Evolutionary conservation across 2,329 filamentous ascomycete species (phyloP), one percentile per base, ranked within the genome.

Genomic region (Ambrosiella beaveri): DNA sequence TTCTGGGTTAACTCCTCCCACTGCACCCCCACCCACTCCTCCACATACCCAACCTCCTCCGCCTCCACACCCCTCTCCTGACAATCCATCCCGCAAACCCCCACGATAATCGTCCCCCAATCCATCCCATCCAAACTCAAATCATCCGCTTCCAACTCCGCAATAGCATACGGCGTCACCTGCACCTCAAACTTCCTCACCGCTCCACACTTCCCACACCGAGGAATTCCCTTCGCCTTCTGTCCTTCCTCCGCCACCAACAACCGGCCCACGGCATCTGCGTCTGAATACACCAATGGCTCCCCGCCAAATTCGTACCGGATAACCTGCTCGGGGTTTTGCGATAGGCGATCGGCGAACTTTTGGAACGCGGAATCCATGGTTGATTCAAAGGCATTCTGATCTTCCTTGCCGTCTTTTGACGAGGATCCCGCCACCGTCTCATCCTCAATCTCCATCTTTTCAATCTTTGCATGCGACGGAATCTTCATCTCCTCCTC

Each of bases 1-100:
- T 63, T 62, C 65, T 71, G 74, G 38, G 67, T 68, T 62, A 81
- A 65, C 70, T 96, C 90, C 71, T 98, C 93, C 93, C 91, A 98
- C 70, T 98, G 93, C 63, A 97, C 93, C 6, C 91, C 93, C n/a
- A 80, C 82, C 91, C 93, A 98, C 71, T 98, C 93, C 73, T 97
- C 93, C 15, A 89, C 66, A 70, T 94, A 97, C 1, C 84, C 87
- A 0, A 82, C 79, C 65, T 82, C 76, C 0, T 82, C 85, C 40
- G 76, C 73, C 11, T 70, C 69, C 6, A 81, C 75, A 0, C 78
- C 77, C 5, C 69, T 69, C 13, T 81, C 79, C 65, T 77, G 75
- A 67, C 93, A 97, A 68, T 97, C 88, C 66, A 72, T 79, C 63
- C 78, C 80, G 68, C 93, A 98, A 7, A 94, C 88, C 0, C 82